Evolutionary conservation across 139 green algal genomes (phyloP), one percentile per base, ranked within the genome.

Genomic region (Bryopsis sp.): DNA sequence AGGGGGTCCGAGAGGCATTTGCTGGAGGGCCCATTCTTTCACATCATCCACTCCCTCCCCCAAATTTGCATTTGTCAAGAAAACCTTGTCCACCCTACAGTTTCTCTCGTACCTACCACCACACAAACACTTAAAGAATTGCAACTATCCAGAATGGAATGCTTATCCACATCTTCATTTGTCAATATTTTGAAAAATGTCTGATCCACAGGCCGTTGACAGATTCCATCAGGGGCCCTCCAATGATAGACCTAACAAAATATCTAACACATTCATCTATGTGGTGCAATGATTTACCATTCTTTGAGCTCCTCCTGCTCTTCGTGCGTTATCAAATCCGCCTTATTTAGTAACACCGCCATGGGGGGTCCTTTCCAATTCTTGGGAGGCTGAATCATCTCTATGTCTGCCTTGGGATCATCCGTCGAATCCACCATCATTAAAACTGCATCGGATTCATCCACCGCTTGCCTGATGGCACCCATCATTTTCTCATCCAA

Each of bases 301-400:
- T 59, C 58, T 26, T 47, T 47, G 60, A 92, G 63, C 32, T 78
- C 59, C 38, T 67, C 64, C 34, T 83, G 34, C 59, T 83, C 33
- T 39, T 80, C 61, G 3, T 59, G 24, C 19, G 24, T 5, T 36
- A 95, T 59, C 54, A 86, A 57, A 78, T 96, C 89, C 0, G 70
- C 48, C 71, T 95, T 95, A 77, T 95, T 95, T 5, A 95, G 76
- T 64, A 94, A 76, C 39, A 95, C 81, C 1, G 75, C 79, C 78
- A 94, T 88, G 33, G 88, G 87, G 0, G 87, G 88, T 0, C 86
- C 83, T 22, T 48, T 73, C 76, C 76, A 81, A 35, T 82, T 70
- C 6, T 72, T 29, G 1, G 79, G 85, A 3, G 81, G 83, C 73
- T 90, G 85, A 38, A 94, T 82, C 82, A 94, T 90, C 0, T 72